Conservation (phyloP, 345 rosid species). For the Garcia nutans region DNA sequence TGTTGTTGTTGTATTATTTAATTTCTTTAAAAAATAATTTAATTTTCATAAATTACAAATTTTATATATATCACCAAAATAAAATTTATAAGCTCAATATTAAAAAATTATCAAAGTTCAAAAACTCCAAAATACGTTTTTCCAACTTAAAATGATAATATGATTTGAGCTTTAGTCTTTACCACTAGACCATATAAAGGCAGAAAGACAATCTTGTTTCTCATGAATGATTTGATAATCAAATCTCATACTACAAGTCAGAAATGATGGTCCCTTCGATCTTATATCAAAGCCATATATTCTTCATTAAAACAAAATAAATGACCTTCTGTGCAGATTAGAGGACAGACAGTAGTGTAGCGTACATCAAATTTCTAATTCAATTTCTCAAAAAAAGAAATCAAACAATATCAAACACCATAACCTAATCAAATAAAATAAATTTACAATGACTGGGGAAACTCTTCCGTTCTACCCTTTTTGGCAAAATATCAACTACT, state of each 20-base stretch:
- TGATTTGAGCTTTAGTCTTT: too few species aligned
- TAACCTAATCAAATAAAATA: slow-evolving; percentile 31
- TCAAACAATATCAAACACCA: slow-evolving; percentile 42
- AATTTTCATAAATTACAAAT: too few species aligned
- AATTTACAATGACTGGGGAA: slow-evolving; percentile 28
- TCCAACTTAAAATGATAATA: too few species aligned
- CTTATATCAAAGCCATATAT: slow-evolving; percentile 11
- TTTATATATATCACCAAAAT: too few species aligned
- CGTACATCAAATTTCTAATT: slow-evolving; percentile 29
- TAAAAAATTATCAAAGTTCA: too few species aligned
- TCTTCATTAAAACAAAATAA: slow-evolving; percentile 17
- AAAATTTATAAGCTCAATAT: too few species aligned
- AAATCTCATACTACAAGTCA: not conserved
- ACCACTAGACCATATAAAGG: too few species aligned
- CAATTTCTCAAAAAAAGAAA: slow-evolving; percentile 27
- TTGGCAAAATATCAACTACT: slow-evolving; percentile 22
- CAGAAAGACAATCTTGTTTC: not conserved
- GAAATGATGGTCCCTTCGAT: not conserved
- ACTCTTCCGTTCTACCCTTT: not conserved
- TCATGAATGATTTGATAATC: not conserved
- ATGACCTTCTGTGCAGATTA: slow-evolving; percentile 7
- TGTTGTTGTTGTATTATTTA: too few species aligned
- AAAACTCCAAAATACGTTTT: too few species aligned
- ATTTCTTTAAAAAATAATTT: too few species aligned
- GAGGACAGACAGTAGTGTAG: slow-evolving; percentile 12